A percentile compares a stretch with the other conserved stretches of the same genome.
phyloP scores from a whole-genome alignment of 2,329 filamentous ascomycete species.

The Aureobasidium pullulans region DNA sequence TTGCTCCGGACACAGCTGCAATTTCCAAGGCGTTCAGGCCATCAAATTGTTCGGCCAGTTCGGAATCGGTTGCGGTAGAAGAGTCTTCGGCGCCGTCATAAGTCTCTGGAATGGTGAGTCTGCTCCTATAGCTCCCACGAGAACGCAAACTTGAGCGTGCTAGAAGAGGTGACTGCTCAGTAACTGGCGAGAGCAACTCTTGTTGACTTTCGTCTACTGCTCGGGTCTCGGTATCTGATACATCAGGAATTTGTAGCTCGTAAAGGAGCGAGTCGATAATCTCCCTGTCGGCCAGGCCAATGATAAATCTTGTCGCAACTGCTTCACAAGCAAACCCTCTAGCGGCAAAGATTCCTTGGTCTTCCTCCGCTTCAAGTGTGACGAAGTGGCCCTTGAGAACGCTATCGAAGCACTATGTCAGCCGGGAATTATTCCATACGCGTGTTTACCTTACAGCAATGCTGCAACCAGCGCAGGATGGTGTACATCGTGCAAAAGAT shows the following conservation, averaged over 20 bases:
- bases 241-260: slow-evolving; percentile 49
- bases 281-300: slow-evolving; percentile 62
- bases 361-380: slow-evolving; percentile 50
- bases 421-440: neutral
- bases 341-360: slow-evolving; percentile 59
- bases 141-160: slow-evolving; percentile 1
- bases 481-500: slow-evolving; percentile 55
- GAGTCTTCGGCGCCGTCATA: neutral
- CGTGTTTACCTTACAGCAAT: slow-evolving; percentile 48
- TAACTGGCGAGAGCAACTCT: neutral
- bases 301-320: slow-evolving; percentile 71
- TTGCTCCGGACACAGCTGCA: slow-evolving; percentile 71
- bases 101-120: neutral
- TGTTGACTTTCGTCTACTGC: neutral
- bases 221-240: neutral
- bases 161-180: neutral
- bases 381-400: slow-evolving; percentile 69
- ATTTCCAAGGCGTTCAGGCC: slow-evolving; percentile 83
- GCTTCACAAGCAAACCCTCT: slow-evolving; percentile 71
- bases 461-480: slow-evolving; percentile 67
- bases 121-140: slow-evolving; percentile 4
- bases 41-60: slow-evolving; percentile 65
- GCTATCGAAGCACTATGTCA: slow-evolving; percentile 33
- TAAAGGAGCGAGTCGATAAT: slow-evolving; percentile 67
- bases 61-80: slow-evolving; percentile 21